Base-by-base conservation (phyloP, 306 rosid species). In the Biancaea sappan region DNA sequence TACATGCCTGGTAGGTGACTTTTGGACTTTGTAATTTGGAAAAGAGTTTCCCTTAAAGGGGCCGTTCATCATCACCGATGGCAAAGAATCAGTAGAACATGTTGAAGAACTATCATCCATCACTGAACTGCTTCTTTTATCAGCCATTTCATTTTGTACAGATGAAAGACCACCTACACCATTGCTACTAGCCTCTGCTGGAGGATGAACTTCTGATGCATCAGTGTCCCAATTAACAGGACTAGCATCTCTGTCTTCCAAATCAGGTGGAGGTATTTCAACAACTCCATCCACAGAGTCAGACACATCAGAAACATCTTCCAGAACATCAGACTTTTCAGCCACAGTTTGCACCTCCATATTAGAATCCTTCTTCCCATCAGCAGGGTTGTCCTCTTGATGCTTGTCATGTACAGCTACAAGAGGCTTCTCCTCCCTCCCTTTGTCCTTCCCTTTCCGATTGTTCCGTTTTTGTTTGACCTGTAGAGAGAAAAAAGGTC, bases 61-160 rank as follows among this genome's bases (percentile, higher is more conserved):
- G 15, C 85, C 98, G 71, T 84, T 88, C 80, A 79, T 82, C 71
- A 75, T 89, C 61, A 86, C 78, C 24, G 99, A 95, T 48, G 98
- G 97, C 69, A 92, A 84, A 5, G 99, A 95, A 81, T 95, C 99
- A 8, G 97, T 86, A 48, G 98, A 95, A 78, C 98, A 90, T 14
- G 99, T 95, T 70, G 98, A 95, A 72, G 99, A 95, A 84, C 96
- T 95, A 82, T 95, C 99, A 70, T 95, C 99, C 86, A 92, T 81
- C 50, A 85, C 79, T 18, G 82, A 86, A 61, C 81, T 47, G 71
- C 84, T 81, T 86, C 85, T 92, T 73, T 85, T 92, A 51, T 90
- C 98, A 64, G 87, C 79, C 43, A 80, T 70, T 69, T 87, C 96
- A 66, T 91, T 88, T 79, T 86, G 96, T 50, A 65, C 79, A 7